These are phyloP conservation scores for Stagonosporopsis rhizophila DNA, from an alignment of 2,329 filamentous ascomycete species.

Conservation along the genomic window DNA sequence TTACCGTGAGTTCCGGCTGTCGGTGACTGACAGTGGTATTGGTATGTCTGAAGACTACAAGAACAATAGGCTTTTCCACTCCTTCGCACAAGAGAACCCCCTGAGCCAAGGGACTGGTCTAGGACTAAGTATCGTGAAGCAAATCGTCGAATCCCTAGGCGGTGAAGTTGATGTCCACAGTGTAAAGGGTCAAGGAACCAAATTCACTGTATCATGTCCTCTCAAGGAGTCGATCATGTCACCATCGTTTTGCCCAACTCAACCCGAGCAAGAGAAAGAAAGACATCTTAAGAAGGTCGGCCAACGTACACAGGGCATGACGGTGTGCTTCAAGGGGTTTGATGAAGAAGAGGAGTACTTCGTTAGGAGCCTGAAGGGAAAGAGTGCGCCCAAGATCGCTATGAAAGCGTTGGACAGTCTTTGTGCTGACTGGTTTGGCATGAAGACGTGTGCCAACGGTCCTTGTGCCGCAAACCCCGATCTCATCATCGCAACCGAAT, in stretches of 20 bases:
- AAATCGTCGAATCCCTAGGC: slow-evolving; percentile 47
- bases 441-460: slow-evolving; percentile 32
- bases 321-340: slow-evolving; percentile 44
- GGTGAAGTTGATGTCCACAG: slow-evolving; percentile 49
- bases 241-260: slow-evolving; percentile 32
- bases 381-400: slow-evolving; percentile 40
- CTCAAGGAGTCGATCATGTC: slow-evolving; percentile 42
- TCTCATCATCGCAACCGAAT: slow-evolving; percentile 44
- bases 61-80: slow-evolving; percentile 46
- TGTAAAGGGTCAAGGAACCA: slow-evolving; percentile 46
- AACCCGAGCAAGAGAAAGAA: slow-evolving; percentile 34
- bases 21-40: slow-evolving; percentile 49
- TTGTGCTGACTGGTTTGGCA: slow-evolving; percentile 47
- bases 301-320: slow-evolving; percentile 41
- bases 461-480: slow-evolving; percentile 28
- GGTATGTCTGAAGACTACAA: slow-evolving; percentile 52
- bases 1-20: slow-evolving; percentile 39
- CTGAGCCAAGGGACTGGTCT: slow-evolving; percentile 50
- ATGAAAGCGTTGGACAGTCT: slow-evolving; percentile 43
- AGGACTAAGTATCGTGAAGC: slow-evolving; percentile 50
- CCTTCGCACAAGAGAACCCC: slow-evolving; percentile 51
- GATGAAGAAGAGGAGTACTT: slow-evolving; percentile 44
- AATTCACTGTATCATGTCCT: slow-evolving; percentile 47
- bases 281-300: slow-evolving; percentile 29
- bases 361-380: slow-evolving; percentile 41